Conservation (phyloP, 495 filamentous ascomycete species). For the Cudoniella acicularis region DNA sequence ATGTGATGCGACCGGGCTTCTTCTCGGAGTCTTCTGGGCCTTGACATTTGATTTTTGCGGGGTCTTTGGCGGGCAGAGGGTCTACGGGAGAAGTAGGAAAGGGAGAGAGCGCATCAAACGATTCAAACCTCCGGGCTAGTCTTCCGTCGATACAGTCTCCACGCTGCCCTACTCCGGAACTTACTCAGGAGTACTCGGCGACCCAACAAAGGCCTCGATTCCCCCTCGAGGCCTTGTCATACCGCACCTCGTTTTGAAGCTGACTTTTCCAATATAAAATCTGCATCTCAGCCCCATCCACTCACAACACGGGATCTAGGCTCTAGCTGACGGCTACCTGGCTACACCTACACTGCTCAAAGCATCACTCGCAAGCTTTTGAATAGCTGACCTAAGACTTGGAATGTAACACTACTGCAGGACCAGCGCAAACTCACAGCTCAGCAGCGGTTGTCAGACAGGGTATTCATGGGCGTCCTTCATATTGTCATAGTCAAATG, state of each 20-base stretch:
- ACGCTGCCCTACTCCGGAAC: no score
- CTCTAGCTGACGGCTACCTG: no score
- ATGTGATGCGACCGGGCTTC: not conserved
- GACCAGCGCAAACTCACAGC: conserved; percentile 5
- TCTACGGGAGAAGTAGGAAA: no score
- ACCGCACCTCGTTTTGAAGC: conserved; percentile 5
- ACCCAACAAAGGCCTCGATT: no score
- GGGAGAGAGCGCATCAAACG: no score
- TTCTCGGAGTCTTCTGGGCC: not conserved
- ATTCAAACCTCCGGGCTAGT: no score
- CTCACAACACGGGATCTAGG: not conserved
- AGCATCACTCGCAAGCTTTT: not conserved
- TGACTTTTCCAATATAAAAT: conserved; percentile 10
- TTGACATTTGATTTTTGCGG: no score
- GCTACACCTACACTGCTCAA: no score
- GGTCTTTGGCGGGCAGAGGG: no score
- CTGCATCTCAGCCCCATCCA: conserved; percentile 21
- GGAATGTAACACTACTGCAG: conserved; percentile 1
- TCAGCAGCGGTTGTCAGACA: not conserved
- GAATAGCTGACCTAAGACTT: conserved; percentile 10
- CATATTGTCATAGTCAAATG: conserved; percentile 6
- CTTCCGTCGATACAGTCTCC: no score
- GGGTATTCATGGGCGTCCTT: not conserved
- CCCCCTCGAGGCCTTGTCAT: conserved; percentile 1
- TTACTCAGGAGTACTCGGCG: no score